phyloP scores from a whole-genome alignment of 108 stramenopile genomes.

The Cyclotella baltica region DNA sequence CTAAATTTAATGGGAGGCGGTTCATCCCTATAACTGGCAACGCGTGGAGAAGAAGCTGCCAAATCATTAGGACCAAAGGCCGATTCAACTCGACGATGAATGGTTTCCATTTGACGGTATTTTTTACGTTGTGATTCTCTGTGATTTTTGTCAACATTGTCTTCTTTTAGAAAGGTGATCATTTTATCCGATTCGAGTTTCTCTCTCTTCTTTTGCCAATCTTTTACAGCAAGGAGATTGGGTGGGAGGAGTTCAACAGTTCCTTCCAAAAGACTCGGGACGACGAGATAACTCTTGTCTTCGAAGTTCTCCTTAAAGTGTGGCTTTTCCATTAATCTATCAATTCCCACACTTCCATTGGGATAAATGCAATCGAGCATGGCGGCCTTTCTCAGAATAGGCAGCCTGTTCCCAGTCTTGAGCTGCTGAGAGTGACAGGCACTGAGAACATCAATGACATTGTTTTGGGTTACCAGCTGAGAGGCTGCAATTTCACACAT shows the following conservation, averaged over 20 bases:
- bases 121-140: conserved; percentile 35
- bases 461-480: conserved; percentile 58
- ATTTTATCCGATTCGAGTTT: conserved; percentile 32
- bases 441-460: conserved; percentile 72
- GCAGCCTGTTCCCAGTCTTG: conserved; percentile 71
- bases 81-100: conserved; percentile 29
- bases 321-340: conserved; percentile 50
- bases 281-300: conserved; percentile 54
- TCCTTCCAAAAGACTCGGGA: conserved; percentile 73
- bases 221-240: conserved; percentile 33
- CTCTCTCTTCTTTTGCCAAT: conserved; percentile 44
- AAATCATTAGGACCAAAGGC: conserved; percentile 39
- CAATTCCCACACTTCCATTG: conserved; percentile 57
- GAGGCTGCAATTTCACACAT: conserved; percentile 91
- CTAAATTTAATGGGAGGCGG: conserved; percentile 7
- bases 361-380: conserved; percentile 69
- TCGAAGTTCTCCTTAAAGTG: conserved; percentile 57
- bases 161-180: conserved; percentile 28
- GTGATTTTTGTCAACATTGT: conserved; percentile 38
- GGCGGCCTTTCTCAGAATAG: conserved; percentile 72
- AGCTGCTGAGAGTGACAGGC: conserved; percentile 63
- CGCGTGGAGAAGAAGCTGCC: conserved; percentile 1
- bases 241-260: conserved; percentile 61
- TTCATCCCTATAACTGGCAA: background rate
- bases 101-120: conserved; percentile 22